Conservation (phyloP, 179 eudicot species). For the Silene vulgaris region DNA sequence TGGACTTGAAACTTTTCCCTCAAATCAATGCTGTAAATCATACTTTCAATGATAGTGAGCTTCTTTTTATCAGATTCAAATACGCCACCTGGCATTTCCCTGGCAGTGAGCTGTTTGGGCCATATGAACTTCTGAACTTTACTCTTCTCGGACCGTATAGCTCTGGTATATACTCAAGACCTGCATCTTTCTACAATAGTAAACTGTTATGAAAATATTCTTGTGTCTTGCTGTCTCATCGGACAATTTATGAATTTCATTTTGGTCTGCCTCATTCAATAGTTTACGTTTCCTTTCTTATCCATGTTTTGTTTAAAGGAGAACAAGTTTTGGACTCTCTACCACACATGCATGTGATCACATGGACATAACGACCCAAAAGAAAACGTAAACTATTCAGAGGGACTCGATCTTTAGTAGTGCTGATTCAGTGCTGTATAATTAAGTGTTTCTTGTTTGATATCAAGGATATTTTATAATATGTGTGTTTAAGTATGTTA, state of each 20-base stretch:
- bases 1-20: slow-evolving; percentile 72
- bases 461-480: background rate
- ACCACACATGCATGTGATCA: background rate
- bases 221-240: background rate
- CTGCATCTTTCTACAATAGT: slow-evolving; percentile 6
- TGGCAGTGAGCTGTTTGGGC: slow-evolving; percentile 59
- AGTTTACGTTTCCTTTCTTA: background rate
- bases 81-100: slow-evolving; percentile 56
- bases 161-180: slow-evolving; percentile 35
- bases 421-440: background rate
- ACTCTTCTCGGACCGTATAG: slow-evolving; percentile 63
- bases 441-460: background rate
- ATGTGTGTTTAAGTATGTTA: background rate
- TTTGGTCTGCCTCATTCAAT: background rate
- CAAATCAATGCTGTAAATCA: slow-evolving; percentile 16
- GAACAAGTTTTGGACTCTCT: background rate
- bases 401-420: background rate
- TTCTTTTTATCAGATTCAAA: slow-evolving; percentile 39
- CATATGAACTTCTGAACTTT: slow-evolving; percentile 75
- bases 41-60: slow-evolving; percentile 51
- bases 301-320: background rate
- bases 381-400: background rate
- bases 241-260: background rate
- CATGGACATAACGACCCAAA: background rate
- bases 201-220: background rate